Conservation (phyloP, 2,329 filamentous ascomycete genomes). For the Fusarium sp. region DNA sequence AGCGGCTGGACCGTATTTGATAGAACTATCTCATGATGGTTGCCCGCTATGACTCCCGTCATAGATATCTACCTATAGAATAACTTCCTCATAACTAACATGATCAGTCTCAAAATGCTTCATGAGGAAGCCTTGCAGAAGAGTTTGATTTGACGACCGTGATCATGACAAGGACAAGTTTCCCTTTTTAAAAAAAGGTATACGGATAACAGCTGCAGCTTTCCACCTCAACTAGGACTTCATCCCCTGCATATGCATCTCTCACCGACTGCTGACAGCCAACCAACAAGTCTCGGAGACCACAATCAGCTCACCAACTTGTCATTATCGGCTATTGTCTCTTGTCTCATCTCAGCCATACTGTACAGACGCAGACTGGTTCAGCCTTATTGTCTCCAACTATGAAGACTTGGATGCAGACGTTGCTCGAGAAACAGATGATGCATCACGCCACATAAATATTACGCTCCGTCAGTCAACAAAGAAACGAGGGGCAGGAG, state of each 20-base stretch:
- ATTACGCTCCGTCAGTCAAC: background rate
- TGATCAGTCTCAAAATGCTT: background rate
- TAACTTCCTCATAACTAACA: background rate
- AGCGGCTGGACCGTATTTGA: background rate
- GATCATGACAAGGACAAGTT: slow-evolving; percentile 28
- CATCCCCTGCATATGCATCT: slow-evolving; percentile 30
- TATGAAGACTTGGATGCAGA: background rate
- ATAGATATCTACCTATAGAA: slow-evolving; percentile 12
- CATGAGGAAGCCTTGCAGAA: background rate
- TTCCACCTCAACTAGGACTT: background rate
- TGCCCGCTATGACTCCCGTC: slow-evolving; percentile 32
- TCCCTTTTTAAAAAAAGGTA: slow-evolving; percentile 4
- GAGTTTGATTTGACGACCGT: background rate
- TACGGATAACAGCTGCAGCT: slow-evolving; percentile 21
- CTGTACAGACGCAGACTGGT: background rate
- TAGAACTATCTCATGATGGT: slow-evolving; percentile 16
- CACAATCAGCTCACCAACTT: slow-evolving; percentile 39
- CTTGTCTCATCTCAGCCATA: slow-evolving; percentile 7
- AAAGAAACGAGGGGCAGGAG: background rate
- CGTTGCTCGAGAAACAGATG: slow-evolving; percentile 38
- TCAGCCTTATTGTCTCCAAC: slow-evolving; percentile 21
- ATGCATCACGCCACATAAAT: slow-evolving; percentile 33
- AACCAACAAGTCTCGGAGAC: slow-evolving; percentile 37
- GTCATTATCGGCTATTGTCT: slow-evolving; percentile 10
- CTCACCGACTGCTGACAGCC: slow-evolving; percentile 30